These are phyloP conservation scores for Populus simonii DNA, from an alignment of 345 rosid species.

Conservation along the genomic window DNA sequence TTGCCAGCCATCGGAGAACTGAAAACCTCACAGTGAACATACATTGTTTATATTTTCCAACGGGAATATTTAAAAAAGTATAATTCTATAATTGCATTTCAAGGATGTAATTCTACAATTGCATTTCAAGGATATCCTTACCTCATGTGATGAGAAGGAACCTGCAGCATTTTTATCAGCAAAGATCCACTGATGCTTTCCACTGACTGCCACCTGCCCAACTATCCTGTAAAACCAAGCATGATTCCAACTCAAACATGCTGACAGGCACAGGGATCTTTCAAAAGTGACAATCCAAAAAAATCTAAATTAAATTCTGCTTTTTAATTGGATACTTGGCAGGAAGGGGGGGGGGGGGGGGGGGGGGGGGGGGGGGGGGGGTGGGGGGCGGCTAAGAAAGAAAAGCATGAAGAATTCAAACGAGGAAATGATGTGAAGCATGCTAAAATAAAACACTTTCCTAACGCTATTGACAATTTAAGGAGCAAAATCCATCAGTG, in stretches of 20 bases:
- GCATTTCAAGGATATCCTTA: conserved; percentile 20
- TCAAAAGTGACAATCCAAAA: background rate
- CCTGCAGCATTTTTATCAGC: conserved; percentile 45
- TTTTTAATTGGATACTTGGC: background rate
- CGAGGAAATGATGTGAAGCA: background rate
- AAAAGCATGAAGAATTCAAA: background rate
- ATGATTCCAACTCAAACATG: conserved; percentile 3
- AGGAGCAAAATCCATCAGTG: conserved; percentile 2
- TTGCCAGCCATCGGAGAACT: conserved; percentile 81
- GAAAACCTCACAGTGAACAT: conserved; percentile 16
- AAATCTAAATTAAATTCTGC: background rate
- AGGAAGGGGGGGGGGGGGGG: background rate
- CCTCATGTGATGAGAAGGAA: conserved; percentile 58
- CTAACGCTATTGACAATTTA: background rate
- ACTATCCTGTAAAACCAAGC: conserved; percentile 57
- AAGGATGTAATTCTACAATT: background rate
- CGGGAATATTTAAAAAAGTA: background rate
- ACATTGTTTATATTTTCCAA: background rate
- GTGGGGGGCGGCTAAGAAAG: background rate
- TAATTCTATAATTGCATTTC: background rate
- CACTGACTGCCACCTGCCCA: conserved; percentile 80
- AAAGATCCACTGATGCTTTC: conserved; percentile 71
- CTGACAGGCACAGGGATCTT: background rate
- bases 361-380: too few relatives aligned
- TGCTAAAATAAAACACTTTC: background rate